phyloP scores from a whole-genome alignment of 805 yeast species.

The Candida saitoana region DNA sequence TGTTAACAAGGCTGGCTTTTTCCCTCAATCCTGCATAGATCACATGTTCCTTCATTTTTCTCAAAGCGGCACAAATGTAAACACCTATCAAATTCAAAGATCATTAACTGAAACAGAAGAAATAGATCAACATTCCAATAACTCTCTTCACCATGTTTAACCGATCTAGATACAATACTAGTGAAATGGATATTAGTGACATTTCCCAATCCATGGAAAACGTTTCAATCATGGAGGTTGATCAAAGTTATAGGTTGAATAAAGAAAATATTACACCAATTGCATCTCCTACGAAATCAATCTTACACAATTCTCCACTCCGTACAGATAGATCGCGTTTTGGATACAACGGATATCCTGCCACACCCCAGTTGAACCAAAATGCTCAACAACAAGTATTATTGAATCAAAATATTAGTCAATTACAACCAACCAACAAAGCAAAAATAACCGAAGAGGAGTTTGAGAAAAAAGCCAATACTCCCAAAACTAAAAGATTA shows the following conservation, averaged over 20 bases:
- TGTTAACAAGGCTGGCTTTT: too few species aligned
- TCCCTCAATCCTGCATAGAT: too few species aligned
- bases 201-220: constrained; percentile 42
- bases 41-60: too few species aligned
- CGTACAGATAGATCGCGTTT: constrained; percentile 5
- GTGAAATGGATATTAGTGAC: constrained; percentile 25
- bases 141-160: background rate
- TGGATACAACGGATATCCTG: constrained; percentile 9
- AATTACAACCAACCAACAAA: constrained; percentile 25
- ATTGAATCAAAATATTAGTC: constrained; percentile 23
- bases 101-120: too few species aligned
- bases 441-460: constrained; percentile 32
- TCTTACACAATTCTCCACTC: constrained; percentile 29
- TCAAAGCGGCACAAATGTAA: constrained; percentile 7
- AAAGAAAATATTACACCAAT: constrained; percentile 37
- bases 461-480: constrained; percentile 55
- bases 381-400: constrained; percentile 15
- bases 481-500: constrained; percentile 75
- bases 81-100: too few species aligned
- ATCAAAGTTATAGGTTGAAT: constrained; percentile 27
- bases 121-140: too few species aligned
- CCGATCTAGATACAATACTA: constrained; percentile 3
- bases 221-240: constrained; percentile 42
- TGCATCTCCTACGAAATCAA: constrained; percentile 33
- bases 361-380: constrained; percentile 6